phyloP scores from a whole-genome alignment of 2,329 filamentous ascomycete genomes.

The Emmonsiellopsis sp. region DNA sequence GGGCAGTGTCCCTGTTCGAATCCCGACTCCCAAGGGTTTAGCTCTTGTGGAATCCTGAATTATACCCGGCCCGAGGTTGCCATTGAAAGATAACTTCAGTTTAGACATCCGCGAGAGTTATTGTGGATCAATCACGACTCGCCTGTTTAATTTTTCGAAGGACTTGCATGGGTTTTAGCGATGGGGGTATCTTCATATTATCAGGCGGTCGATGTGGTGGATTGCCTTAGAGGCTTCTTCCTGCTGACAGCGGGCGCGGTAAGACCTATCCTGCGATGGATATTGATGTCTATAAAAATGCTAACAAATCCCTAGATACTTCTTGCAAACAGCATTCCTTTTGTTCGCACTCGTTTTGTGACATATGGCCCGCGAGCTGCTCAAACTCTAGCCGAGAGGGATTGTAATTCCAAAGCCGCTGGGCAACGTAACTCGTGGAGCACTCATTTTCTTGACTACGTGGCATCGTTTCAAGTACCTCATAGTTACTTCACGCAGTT shows the following conservation, averaged over 20 bases:
- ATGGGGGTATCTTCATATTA: not conserved
- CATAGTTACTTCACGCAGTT: constrained; percentile 88
- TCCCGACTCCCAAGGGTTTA: no score
- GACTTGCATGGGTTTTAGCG: not conserved
- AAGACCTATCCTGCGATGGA: not conserved
- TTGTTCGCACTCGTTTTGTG: constrained; percentile 47
- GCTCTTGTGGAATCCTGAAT: no score
- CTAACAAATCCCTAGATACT: constrained; percentile 31
- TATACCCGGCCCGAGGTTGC: no score
- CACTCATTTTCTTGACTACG: constrained; percentile 36
- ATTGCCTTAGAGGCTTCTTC: constrained; percentile 1
- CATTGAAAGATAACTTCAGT: no score
- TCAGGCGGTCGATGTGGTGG: not conserved
- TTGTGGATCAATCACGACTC: no score
- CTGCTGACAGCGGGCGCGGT: constrained; percentile 4
- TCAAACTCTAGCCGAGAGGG: constrained; percentile 2
- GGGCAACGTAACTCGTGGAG: constrained; percentile 5
- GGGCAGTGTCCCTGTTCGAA: no score
- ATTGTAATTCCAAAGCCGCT: not conserved
- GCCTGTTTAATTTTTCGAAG: no score
- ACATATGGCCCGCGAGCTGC: constrained; percentile 49
- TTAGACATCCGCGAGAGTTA: no score
- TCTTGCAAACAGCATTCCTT: constrained; percentile 40
- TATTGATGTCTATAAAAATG: not conserved
- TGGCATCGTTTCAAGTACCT: constrained; percentile 56